Evolutionary conservation across 192 early-diverging fungal genomes (phyloP).

Genomic region (Backusella psychrophila): DNA sequence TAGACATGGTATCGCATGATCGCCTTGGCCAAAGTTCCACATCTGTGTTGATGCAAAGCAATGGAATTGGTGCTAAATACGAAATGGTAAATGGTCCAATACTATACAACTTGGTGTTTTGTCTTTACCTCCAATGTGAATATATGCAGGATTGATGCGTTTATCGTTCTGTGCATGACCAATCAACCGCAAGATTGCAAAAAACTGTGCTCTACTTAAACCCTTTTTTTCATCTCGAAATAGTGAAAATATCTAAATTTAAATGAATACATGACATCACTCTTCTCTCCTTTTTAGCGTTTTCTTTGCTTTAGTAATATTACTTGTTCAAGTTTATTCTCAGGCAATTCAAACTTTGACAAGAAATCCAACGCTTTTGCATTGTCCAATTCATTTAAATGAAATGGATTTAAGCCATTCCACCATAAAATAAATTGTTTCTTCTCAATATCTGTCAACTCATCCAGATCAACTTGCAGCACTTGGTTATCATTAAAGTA

Average conservation of each 20-base stretch:
- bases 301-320: neutral
- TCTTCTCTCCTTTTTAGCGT: neutral
- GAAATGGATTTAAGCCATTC: conserved; percentile 31
- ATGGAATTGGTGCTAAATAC: neutral
- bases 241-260: conserved; percentile 19
- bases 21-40: neutral
- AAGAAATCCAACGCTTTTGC: conserved; percentile 17
- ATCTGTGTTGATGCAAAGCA: neutral
- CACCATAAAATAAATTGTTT: conserved; percentile 21
- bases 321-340: conserved; percentile 28
- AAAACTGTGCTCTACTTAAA: conserved; percentile 28
- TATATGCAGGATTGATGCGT: conserved; percentile 18
- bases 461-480: neutral
- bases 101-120: neutral
- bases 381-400: conserved; percentile 11
- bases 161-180: conserved; percentile 35
- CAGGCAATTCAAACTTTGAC: conserved; percentile 12
- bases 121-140: conserved; percentile 24
- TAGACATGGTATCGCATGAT: neutral
- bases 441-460: conserved; percentile 5
- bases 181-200: conserved; percentile 31
- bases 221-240: conserved; percentile 23
- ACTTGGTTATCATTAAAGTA: neutral
- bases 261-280: neutral
- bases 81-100: neutral